A percentile compares a stretch with the other conserved stretches of the same genome.
These are phyloP conservation scores for Zizania latifolia DNA, from an alignment of 176 grass and related monocot species.

Conservation along the genomic window DNA sequence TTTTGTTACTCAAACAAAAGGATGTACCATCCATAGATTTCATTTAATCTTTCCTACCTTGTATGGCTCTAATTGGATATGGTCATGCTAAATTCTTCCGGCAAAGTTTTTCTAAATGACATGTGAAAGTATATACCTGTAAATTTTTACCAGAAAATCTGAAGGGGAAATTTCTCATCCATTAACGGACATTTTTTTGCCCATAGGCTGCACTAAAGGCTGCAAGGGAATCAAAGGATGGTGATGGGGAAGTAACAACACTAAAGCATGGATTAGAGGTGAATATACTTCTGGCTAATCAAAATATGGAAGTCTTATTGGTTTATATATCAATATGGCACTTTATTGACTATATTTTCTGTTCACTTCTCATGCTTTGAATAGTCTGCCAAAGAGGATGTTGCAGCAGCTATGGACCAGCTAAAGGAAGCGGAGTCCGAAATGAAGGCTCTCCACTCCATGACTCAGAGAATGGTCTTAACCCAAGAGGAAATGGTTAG, in stretches of 20 bases:
- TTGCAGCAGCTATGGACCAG: conserved; percentile 51
- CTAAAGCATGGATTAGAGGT: conserved; percentile 83
- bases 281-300: conserved; percentile 11
- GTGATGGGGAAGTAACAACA: conserved; percentile 69
- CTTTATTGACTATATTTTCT: conserved; percentile 3
- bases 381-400: conserved; percentile 81
- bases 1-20: conserved; percentile 8
- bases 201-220: conserved; percentile 77
- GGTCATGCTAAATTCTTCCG: too few relatives aligned
- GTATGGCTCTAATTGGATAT: not conserved
- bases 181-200: conserved; percentile 5
- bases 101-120: conserved; percentile 1
- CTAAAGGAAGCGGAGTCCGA: conserved; percentile 76
- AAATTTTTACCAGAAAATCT: conserved; percentile 19
- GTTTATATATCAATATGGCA: not conserved
- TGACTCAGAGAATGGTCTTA: conserved; percentile 95
- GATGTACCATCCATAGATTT: not conserved
- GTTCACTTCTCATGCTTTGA: conserved; percentile 27
- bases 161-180: not conserved
- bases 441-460: conserved; percentile 68
- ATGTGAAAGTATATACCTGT: not conserved
- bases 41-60: not conserved
- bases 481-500: conserved; percentile 96
- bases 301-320: conserved; percentile 6
- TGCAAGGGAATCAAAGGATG: conserved; percentile 80